phyloP scores from a whole-genome alignment of 2,329 filamentous ascomycete genomes.

The Trichothecium roseum region DNA sequence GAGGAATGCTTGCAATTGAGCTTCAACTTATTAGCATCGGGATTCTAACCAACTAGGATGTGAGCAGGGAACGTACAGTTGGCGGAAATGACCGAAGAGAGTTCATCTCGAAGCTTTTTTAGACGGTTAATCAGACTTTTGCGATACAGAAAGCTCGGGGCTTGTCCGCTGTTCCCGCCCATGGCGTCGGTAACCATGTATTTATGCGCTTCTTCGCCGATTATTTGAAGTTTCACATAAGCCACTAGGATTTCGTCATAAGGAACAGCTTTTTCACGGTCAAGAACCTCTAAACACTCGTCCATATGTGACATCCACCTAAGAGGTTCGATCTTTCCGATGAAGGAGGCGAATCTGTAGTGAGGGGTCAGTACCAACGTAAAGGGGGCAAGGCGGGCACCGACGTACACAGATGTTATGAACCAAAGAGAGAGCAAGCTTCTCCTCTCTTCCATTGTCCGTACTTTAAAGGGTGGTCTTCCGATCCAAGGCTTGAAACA shows the following conservation, averaged over 20 bases:
- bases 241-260: conserved; percentile 36
- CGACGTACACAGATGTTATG: conserved; percentile 22
- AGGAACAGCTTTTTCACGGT: conserved; percentile 31
- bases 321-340: conserved; percentile 38
- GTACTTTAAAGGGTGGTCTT: conserved; percentile 16
- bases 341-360: conserved; percentile 23
- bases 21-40: conserved; percentile 11
- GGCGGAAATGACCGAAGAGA: conserved; percentile 12
- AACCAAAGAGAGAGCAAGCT: conserved; percentile 37
- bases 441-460: conserved; percentile 39
- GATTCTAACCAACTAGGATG: background rate
- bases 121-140: conserved; percentile 17
- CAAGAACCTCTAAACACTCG: conserved; percentile 39
- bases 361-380: conserved; percentile 1
- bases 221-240: conserved; percentile 24
- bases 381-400: too few species aligned
- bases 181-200: conserved; percentile 18
- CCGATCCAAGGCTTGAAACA: conserved; percentile 24
- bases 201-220: conserved; percentile 26
- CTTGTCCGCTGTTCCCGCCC: conserved; percentile 9
- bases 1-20: conserved; percentile 17
- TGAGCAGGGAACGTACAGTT: conserved; percentile 14
- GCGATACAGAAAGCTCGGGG: conserved; percentile 22
- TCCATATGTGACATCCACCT: conserved; percentile 50
- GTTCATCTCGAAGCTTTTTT: conserved; percentile 13